Conservation (phyloP, 345 rosid genomes). For the Trapa bicornis region DNA sequence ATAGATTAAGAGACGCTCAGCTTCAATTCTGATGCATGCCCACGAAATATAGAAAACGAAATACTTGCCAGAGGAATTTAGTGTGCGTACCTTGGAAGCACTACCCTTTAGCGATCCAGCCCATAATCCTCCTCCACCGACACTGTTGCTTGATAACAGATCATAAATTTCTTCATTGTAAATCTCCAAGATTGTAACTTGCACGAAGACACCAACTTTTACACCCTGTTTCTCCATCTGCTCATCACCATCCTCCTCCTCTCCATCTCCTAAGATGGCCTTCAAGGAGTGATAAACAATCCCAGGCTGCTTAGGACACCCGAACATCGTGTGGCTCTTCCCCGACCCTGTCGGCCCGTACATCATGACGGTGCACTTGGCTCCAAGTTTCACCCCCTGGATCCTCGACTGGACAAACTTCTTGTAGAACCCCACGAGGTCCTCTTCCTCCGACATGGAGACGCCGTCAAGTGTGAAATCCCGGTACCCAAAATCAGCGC, state of each 20-base stretch:
- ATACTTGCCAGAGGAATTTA: background rate
- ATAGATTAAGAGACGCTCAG: background rate
- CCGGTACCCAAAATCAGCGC: slow-evolving; percentile 81
- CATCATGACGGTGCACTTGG: slow-evolving; percentile 85
- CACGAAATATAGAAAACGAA: background rate
- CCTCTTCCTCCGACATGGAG: slow-evolving; percentile 73
- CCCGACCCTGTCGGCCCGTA: slow-evolving; percentile 98
- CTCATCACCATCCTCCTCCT: slow-evolving; percentile 20
- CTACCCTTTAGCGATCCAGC: slow-evolving; percentile 74
- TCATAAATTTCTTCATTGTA: slow-evolving; percentile 93
- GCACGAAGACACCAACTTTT: slow-evolving; percentile 52
- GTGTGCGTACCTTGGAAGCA: slow-evolving; percentile 26
- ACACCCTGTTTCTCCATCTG: slow-evolving; percentile 12
- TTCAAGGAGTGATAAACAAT: slow-evolving; percentile 65
- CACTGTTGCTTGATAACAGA: slow-evolving; percentile 52
- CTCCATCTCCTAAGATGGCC: slow-evolving; percentile 61
- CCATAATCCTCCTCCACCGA: slow-evolving; percentile 52
- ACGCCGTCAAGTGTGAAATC: slow-evolving; percentile 85
- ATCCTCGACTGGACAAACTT: slow-evolving; percentile 68
- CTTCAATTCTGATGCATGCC: background rate
- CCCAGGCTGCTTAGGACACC: slow-evolving; percentile 78
- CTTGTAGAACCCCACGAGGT: slow-evolving; percentile 55
- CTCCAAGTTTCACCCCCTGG: slow-evolving; percentile 65
- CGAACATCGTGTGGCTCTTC: slow-evolving; percentile 93
- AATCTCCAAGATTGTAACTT: slow-evolving; percentile 81